Base-by-base conservation (phyloP, 805 yeast species). In the Wickerhamiella nectarea region DNA sequence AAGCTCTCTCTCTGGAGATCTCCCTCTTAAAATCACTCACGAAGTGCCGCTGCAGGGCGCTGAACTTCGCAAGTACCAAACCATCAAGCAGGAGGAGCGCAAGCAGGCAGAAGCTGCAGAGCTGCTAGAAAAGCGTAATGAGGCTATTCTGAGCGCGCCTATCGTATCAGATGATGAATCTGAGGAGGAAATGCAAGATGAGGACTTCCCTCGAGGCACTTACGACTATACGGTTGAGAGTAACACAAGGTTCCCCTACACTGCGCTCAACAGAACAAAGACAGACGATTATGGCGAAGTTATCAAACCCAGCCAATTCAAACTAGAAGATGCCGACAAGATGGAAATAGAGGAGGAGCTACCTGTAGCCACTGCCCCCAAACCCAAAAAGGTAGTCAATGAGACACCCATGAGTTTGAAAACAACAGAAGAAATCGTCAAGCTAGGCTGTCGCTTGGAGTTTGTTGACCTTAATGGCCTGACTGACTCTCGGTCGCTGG, bases 221-320 rank as follows among this genome's bases (percentile, higher is more conserved):
- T 15, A 12, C 18, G 42, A 39, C 42, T 39, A 39, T n/a, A n/a
- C 78, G 35, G 65, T 71, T 5, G 53, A 29, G 62, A 22, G 59
- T 54, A 73, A 67, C 59, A 72, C 38, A 22, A 51, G 52, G 82
- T 91, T 89, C 56, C 97, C 95, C 10, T 80, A 66, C 52, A 64
- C 74, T n/a, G 15, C 31, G 8, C 70, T 72, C 1, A 71, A 68
- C 38, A 73, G 74, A 52, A 64, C 71, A 19, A 75, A 80, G 50
- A 64, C 70, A 38, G 97, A 91, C 56, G 96, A 89, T 51, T 91
- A 89, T 59, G 99, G 99, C 24, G 78, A 75, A 45, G 62, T 78
- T 1, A 76, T 87, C 17, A 77, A 79, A 48, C 70, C 71, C 35
- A 72, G 75, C 20, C 50, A 48, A 21, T 45, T 47, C 20, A 57